Base-by-base conservation (phyloP, 2,329 filamentous ascomycete species). In the Iodosphaeria phyllophila region DNA sequence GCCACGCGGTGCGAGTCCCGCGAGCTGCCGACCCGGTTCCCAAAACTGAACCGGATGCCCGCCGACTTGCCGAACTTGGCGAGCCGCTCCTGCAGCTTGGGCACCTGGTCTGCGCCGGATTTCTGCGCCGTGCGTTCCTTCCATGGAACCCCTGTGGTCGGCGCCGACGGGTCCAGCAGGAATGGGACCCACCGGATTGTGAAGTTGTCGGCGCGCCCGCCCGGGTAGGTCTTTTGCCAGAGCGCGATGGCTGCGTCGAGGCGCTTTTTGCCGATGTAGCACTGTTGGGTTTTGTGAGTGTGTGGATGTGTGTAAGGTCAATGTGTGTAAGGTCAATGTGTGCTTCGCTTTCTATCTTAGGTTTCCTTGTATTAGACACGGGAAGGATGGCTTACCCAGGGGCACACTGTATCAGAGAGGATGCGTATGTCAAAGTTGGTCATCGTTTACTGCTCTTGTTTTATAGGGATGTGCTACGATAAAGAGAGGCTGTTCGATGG, bases 371-470 rank as follows among this genome's bases (percentile, higher is more conserved):
- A 23, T 22, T 13, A 14, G 11, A 8, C 16, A 7, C 32, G 30
- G 36, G 23, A 31, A 16, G 13, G 6, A 17, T 16, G 6, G 35
- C 51, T 33, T 36, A 56, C 53, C 43, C 57, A 63, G 4, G 79
- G 76, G 44, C 80, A 91, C 37, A 89, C 65, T 3, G 70, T 77
- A 51, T 92, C 83, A n/a, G 67, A 79, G 30, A 83, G 69, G 42
- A 82, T 66, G 30, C 74, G 68, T 48, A 91, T 76, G 32, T 69
- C 65, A 54, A 84, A 78, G 39, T 70, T 67, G 12, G 73, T 68
- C 77, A 84, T 83, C 19, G 22, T n/a, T n/a, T n/a, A n/a, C n/a
- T n/a, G n/a, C n/a, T n/a, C n/a, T n/a, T n/a, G n/a, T n/a, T n/a
- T n/a, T n/a, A n/a, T n/a, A n/a, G n/a, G n/a, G n/a, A n/a, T n/a